These are phyloP conservation scores for Capsella bursapastoris DNA, from an alignment of 345 rosid species.

Conservation along the genomic window DNA sequence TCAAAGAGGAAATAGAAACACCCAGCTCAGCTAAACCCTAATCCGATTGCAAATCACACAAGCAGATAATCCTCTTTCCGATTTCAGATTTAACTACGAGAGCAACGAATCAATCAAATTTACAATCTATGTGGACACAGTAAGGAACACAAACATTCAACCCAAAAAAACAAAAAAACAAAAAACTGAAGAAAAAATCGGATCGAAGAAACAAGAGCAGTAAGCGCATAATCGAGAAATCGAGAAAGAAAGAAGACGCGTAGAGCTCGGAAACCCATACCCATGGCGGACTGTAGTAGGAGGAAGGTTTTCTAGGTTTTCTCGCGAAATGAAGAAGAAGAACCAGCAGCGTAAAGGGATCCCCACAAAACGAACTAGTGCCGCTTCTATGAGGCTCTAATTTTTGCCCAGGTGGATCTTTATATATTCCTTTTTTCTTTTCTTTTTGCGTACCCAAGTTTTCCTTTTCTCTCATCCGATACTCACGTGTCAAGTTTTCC, in stretches of 20 bases:
- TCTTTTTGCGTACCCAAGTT: constrained; percentile 3
- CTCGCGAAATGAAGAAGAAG: constrained; percentile 1
- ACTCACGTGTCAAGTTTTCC: constrained; percentile 2
- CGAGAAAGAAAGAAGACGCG: neutral
- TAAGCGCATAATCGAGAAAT: constrained; percentile 13
- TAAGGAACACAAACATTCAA: constrained; percentile 7
- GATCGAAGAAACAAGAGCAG: constrained; percentile 19
- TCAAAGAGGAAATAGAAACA: neutral
- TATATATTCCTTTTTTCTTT: neutral
- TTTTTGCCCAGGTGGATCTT: constrained; percentile 25
- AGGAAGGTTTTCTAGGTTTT: constrained; percentile 34
- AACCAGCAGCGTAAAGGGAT: constrained; percentile 23
- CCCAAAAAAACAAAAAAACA: too few relatives aligned
- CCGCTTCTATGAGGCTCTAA: constrained; percentile 22
- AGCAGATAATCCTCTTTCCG: neutral
- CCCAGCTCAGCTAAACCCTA: constrained; percentile 27
- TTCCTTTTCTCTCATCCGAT: neutral
- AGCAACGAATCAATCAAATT: constrained; percentile 10
- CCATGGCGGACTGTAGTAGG: constrained; percentile 23
- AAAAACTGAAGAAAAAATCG: neutral
- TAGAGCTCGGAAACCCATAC: constrained; percentile 35
- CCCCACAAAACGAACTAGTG: constrained; percentile 27
- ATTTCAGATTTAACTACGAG: neutral
- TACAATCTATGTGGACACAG: neutral
- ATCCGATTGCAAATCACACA: constrained; percentile 14